Evolutionary conservation across 495 filamentous ascomycete species (phyloP).

Genomic region (Tuber magnatum): DNA sequence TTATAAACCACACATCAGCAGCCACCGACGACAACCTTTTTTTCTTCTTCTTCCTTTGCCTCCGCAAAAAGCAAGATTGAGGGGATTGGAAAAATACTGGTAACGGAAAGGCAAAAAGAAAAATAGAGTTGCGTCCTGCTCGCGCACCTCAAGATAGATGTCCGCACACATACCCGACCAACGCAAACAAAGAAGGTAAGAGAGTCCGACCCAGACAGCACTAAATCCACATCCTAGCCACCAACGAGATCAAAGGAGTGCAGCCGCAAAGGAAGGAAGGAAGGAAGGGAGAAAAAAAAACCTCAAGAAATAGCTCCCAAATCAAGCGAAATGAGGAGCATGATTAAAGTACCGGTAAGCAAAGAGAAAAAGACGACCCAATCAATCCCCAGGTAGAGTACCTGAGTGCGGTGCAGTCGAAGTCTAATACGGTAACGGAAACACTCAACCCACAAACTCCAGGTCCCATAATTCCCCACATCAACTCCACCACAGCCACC

Average conservation of each 20-base stretch:
- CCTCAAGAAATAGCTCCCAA: not conserved
- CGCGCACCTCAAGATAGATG: not conserved
- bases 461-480: not conserved
- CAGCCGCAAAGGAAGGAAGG: not conserved
- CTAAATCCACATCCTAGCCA: not conserved
- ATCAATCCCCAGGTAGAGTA: not conserved
- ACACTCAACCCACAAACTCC: not conserved
- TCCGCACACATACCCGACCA: not conserved
- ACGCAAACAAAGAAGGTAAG: not conserved
- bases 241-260: not conserved
- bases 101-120: not conserved
- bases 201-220: not conserved
- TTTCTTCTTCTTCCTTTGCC: not conserved
- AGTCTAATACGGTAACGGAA: not conserved
- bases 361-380: not conserved
- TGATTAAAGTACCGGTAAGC: not conserved
- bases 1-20: not conserved
- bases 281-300: not conserved
- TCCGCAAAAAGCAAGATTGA: not conserved
- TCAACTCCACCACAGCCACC: not conserved
- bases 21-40: not conserved
- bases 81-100: not conserved
- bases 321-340: not conserved
- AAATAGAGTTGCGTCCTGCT: not conserved
- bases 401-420: not conserved